phyloP scores from a whole-genome alignment of 805 yeast genomes.

The Isabelozyma gotoi region DNA sequence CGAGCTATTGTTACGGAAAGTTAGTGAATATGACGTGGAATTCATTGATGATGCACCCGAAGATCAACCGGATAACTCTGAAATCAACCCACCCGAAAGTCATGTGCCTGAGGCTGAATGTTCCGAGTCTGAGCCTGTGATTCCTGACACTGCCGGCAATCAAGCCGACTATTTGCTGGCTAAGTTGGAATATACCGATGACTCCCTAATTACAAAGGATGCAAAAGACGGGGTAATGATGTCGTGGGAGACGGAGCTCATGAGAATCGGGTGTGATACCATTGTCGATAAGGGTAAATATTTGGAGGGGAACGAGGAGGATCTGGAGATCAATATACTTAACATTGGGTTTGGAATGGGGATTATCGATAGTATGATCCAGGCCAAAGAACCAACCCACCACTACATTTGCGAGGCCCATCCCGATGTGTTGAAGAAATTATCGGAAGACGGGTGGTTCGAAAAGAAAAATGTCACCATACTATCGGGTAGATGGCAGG shows the following conservation, averaged over 20 bases:
- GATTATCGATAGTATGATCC: slow-evolving; percentile 80
- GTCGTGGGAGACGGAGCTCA: slow-evolving; percentile 89
- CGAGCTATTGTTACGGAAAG: slow-evolving; percentile 73
- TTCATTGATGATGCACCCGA: slow-evolving; percentile 44
- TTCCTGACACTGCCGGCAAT: slow-evolving; percentile 56
- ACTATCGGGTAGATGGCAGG: slow-evolving; percentile 93
- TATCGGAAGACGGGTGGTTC: slow-evolving; percentile 80
- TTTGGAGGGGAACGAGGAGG: slow-evolving; percentile 28
- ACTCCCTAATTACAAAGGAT: slow-evolving; percentile 69
- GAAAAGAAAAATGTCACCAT: slow-evolving; percentile 69
- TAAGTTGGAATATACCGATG: slow-evolving; percentile 64
- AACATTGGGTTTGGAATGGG: slow-evolving; percentile 98
- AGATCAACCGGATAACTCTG: slow-evolving; percentile 16
- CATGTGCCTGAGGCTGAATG: slow-evolving; percentile 2
- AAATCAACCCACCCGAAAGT: slow-evolving; percentile 20
- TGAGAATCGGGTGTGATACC: slow-evolving; percentile 78
- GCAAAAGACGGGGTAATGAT: slow-evolving; percentile 92
- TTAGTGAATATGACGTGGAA: slow-evolving; percentile 63
- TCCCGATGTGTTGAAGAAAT: slow-evolving; percentile 77
- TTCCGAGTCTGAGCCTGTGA: slow-evolving; percentile 8
- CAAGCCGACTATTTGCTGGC: slow-evolving; percentile 66
- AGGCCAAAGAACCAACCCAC: slow-evolving; percentile 52
- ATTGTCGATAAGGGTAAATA: slow-evolving; percentile 48
- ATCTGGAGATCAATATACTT: slow-evolving; percentile 51
- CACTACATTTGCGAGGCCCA: slow-evolving; percentile 95